Evolutionary conservation across 139 green algal species (phyloP).

Genomic region (Coccomyxa sp.): DNA sequence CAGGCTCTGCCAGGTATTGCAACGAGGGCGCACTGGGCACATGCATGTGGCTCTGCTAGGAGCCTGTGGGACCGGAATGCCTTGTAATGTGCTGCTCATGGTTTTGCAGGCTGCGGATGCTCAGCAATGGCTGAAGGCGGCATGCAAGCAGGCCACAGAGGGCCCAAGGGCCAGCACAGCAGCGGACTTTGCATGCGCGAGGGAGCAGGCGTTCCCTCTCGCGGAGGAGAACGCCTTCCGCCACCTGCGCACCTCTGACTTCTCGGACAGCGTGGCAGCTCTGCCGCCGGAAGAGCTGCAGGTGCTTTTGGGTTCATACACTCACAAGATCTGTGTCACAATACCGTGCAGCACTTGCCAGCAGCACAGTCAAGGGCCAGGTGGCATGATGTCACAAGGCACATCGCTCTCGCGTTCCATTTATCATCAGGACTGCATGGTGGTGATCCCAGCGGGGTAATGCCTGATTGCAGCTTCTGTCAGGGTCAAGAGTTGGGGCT

Average conservation of each 20-base stretch:
- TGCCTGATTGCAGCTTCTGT: not conserved
- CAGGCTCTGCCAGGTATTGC: not conserved
- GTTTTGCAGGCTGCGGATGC: conserved; percentile 37
- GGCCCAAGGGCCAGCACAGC: conserved; percentile 15
- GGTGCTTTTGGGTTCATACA: not conserved
- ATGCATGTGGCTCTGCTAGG: not conserved
- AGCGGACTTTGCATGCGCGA: conserved; percentile 52
- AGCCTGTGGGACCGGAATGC: not conserved
- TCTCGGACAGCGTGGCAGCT: conserved; percentile 61
- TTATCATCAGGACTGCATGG: not conserved
- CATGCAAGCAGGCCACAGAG: conserved; percentile 12
- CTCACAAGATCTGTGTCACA: not conserved
- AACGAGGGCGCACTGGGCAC: not conserved
- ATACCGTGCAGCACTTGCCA: not conserved
- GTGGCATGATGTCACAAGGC: not conserved
- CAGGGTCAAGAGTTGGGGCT: not conserved
- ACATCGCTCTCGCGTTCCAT: not conserved
- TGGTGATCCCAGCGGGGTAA: not conserved
- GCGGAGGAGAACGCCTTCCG: conserved; percentile 52
- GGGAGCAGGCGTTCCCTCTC: conserved; percentile 44
- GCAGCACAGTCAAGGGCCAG: not conserved
- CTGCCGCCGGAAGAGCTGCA: conserved; percentile 60
- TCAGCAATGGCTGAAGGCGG: conserved; percentile 56
- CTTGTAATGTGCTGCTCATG: not conserved
- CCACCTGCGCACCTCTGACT: conserved; percentile 79